phyloP scores from a whole-genome alignment of 441 rosid species.

The Gossypium aridum region DNA sequence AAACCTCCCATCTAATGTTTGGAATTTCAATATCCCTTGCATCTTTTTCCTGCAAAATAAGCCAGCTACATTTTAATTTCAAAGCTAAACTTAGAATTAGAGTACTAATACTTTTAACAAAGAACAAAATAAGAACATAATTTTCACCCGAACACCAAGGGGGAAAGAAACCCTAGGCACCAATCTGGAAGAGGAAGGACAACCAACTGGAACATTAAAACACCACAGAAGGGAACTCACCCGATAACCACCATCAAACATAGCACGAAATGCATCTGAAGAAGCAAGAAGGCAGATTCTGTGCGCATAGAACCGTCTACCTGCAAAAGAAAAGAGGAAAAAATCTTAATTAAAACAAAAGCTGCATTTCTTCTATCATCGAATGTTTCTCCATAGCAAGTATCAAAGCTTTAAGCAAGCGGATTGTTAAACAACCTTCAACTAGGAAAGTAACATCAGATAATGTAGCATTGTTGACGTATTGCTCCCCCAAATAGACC shows the following conservation, averaged over 20 bases:
- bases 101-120: not conserved
- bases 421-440: conserved; percentile 60
- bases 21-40: conserved; percentile 98
- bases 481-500: conserved; percentile 96
- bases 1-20: conserved; percentile 97
- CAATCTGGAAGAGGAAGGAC: conserved; percentile 6
- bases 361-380: not conserved
- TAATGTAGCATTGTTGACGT: conserved; percentile 78
- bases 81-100: not conserved
- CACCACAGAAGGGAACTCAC: conserved; percentile 40
- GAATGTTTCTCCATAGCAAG: not conserved
- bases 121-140: not conserved
- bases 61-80: not conserved
- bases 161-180: not conserved
- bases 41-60: conserved; percentile 69
- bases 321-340: conserved; percentile 33
- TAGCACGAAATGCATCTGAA: conserved; percentile 97
- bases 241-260: conserved; percentile 99
- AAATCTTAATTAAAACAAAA: not conserved
- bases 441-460: conserved; percentile 96
- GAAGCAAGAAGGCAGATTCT: conserved; percentile 98
- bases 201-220: not conserved
- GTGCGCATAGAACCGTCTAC: conserved; percentile 89
- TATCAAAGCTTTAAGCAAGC: conserved; percentile 5
- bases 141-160: not conserved